Evolutionary conservation across 768 basidiomycete genomes (phyloP).

Genomic region (Russula compacta): DNA sequence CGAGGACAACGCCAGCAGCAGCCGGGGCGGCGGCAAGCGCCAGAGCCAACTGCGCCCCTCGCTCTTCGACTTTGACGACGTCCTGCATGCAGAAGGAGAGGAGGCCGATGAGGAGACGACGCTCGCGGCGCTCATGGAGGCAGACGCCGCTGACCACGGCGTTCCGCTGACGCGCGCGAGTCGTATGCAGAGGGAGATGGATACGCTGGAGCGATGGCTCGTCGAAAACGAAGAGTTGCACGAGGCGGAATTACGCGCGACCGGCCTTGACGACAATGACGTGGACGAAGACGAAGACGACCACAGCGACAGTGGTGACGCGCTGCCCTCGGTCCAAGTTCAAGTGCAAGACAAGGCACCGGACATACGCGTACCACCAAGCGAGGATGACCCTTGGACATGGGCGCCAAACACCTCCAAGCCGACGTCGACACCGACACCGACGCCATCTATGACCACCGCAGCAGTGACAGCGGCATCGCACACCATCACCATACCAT

Average conservation of each 20-base stretch:
- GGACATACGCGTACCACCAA: background rate
- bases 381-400: conserved; percentile 20
- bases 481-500: background rate
- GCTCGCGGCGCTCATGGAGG: conserved; percentile 26
- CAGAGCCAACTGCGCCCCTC: conserved; percentile 25
- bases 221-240: conserved; percentile 38
- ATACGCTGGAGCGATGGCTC: conserved; percentile 54
- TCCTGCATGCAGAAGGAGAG: conserved; percentile 16
- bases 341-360: background rate
- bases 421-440: background rate
- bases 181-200: conserved; percentile 42
- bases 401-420: background rate
- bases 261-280: background rate
- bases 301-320: background rate
- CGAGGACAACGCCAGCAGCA: conserved; percentile 13
- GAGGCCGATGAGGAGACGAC: conserved; percentile 28
- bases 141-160: conserved; percentile 22
- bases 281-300: background rate
- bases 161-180: conserved; percentile 7
- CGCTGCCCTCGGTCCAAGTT: conserved; percentile 1
- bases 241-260: conserved; percentile 18
- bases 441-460: background rate
- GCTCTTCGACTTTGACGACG: conserved; percentile 23
- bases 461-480: background rate
- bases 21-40: conserved; percentile 12